Percentiles rank a stretch among this genome's conserved stretches.
Conservation (phyloP, 495 filamentous ascomycete genomes). For the Amorphotheca resinae region DNA sequence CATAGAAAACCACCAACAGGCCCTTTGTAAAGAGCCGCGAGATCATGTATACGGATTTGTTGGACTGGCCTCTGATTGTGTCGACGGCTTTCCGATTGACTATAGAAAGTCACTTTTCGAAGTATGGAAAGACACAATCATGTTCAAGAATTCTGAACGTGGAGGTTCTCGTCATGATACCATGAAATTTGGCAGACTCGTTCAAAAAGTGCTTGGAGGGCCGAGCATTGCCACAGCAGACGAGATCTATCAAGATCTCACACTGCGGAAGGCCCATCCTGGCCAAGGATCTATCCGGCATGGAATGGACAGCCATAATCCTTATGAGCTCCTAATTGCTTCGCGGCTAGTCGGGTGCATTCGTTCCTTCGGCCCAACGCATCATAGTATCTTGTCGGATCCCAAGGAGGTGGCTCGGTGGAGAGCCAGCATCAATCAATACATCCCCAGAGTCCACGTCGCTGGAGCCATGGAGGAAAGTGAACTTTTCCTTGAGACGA, state of each 20-base stretch:
- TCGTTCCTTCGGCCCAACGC: slow-evolving; percentile 1
- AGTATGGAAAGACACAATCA: slow-evolving; percentile 2
- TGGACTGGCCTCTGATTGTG: slow-evolving; percentile 2
- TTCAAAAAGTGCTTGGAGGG: slow-evolving; percentile 2
- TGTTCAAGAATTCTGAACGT: not conserved
- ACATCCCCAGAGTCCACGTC: not conserved
- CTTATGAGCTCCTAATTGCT: not conserved
- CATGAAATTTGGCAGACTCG: not conserved
- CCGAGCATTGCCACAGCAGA: not conserved
- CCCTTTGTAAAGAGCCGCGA: slow-evolving; percentile 2
- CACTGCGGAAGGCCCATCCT: not conserved
- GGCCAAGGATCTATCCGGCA: not conserved
- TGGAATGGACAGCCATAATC: not conserved
- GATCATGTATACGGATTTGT: slow-evolving; percentile 8
- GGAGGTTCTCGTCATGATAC: not conserved
- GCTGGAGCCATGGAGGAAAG: not conserved
- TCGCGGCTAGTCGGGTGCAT: not conserved
- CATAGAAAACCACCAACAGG: slow-evolving; percentile 1
- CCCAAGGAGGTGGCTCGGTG: not conserved
- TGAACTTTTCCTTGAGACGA: not conserved
- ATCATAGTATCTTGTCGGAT: not conserved
- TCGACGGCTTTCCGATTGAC: slow-evolving; percentile 4
- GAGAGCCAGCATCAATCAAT: not conserved
- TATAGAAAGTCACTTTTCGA: slow-evolving; percentile 6
- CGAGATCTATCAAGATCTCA: not conserved